Conservation (phyloP, 179 eudicot genomes). For the Beta lomatogona region DNA sequence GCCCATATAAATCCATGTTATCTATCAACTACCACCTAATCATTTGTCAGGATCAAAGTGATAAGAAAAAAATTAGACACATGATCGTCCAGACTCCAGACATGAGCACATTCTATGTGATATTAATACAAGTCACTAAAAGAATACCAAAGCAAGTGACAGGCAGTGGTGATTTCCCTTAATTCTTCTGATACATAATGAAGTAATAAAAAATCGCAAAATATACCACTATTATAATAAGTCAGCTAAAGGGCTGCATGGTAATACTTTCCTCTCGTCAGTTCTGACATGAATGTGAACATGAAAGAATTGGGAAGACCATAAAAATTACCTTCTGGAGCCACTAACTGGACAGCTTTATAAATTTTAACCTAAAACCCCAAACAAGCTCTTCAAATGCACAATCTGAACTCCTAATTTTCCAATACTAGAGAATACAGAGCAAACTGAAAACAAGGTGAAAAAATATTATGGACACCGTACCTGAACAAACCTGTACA, state of each 20-base stretch:
- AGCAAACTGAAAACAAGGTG: not conserved
- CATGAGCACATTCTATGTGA: not conserved
- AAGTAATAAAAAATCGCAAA: not conserved
- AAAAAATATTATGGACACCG: not conserved
- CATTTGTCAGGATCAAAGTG: not conserved
- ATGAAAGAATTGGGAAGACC: not conserved
- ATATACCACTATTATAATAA: not conserved
- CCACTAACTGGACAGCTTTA: not conserved
- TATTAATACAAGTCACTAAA: not conserved
- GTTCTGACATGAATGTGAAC: not conserved
- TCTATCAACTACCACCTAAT: not conserved
- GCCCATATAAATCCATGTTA: too few relatives aligned
- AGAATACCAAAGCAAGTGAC: not conserved
- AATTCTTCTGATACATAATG: not conserved
- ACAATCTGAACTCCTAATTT: not conserved
- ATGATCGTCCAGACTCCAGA: not conserved
- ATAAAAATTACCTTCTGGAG: not conserved
- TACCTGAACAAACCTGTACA: slow-evolving; percentile 91
- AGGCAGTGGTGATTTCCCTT: not conserved
- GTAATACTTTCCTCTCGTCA: not conserved
- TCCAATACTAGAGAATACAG: not conserved
- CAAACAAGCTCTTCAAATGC: not conserved
- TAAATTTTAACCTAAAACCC: not conserved
- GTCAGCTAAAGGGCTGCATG: not conserved
- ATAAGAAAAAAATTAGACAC: too few relatives aligned